Evolutionary conservation across 345 rosid genomes (phyloP), one percentile per base, ranked within the genome.

Genomic region (Kandelia obovata): DNA sequence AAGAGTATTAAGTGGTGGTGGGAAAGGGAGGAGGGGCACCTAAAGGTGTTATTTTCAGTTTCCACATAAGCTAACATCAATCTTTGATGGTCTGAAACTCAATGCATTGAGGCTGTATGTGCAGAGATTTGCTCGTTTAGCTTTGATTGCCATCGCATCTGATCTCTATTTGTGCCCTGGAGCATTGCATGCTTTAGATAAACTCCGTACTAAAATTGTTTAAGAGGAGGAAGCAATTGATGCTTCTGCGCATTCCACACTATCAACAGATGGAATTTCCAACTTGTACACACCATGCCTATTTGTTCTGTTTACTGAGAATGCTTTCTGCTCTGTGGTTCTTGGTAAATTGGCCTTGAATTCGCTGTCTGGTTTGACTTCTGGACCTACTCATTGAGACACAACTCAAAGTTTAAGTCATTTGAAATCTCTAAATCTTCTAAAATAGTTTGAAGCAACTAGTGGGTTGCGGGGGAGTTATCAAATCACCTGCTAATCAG

Each of bases 221-320:
- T 83, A n/a, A n/a, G n/a, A n/a, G n/a, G n/a, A n/a, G n/a, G n/a
- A n/a, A n/a, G n/a, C n/a, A n/a, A n/a, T n/a, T n/a, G n/a, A n/a
- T 7, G 89, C 93, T 65, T 80, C 87, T 17, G 89, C 88, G 58
- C 99, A 92, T 67, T 47, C 72, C 55, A 90, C 77, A 52, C 91
- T 93, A 35, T 89, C 96, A 28, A 92, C 84, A 4, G 97, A 79
- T 8, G 97, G 91, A 52, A 92, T 83, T 59, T 84, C 85, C 61
- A 90, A 72, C 75, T 77, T 86, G 90, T 90, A 96, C 27, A 89
- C 66, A 60, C 99, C 98, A 39, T 68, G 47, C 68, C 81, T 86
- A 69, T 90, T 84, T 52, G 89, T 96, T 77, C 96, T 90, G 82
- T 90, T 96, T 67, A 85, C 91, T 55, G 97, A 83, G 78, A 96